phyloP scores from a whole-genome alignment of 148 eudicot species.

The Vaccinium darrowii region DNA sequence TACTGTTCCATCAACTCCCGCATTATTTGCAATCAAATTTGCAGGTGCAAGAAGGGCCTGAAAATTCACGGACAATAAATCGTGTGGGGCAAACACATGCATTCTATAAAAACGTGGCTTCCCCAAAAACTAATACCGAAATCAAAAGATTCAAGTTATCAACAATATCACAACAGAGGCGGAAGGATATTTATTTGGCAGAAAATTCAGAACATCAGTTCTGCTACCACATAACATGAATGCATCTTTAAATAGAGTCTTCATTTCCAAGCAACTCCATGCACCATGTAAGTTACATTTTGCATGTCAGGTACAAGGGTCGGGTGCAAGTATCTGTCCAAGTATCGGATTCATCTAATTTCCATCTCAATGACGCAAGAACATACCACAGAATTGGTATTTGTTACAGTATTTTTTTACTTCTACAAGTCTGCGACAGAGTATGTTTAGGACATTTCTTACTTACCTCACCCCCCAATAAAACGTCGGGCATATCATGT shows the following conservation, averaged over 20 bases:
- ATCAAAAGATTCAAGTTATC: not conserved
- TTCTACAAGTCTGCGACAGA: not conserved
- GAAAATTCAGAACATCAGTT: not conserved
- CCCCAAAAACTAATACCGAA: not conserved
- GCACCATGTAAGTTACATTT: not conserved
- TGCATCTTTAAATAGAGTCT: not conserved
- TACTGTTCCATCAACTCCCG: slow-evolving; percentile 85
- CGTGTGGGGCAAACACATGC: not conserved
- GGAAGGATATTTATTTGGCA: not conserved
- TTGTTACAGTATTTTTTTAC: not conserved
- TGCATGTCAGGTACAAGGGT: not conserved
- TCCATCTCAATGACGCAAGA: not conserved
- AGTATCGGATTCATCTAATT: not conserved
- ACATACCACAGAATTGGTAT: not conserved
- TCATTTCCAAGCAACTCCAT: slow-evolving; percentile 2
- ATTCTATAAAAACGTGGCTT: not conserved
- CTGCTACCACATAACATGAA: not conserved
- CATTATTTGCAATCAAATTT: slow-evolving; percentile 71
- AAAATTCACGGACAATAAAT: slow-evolving; percentile 25
- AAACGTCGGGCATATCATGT: not conserved
- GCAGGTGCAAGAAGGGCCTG: slow-evolving; percentile 97
- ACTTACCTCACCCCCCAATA: not conserved
- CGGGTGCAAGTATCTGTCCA: not conserved
- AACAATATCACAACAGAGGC: not conserved
- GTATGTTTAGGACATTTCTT: not conserved